Evolutionary conservation across 306 rosid genomes (phyloP), one percentile per base, ranked within the genome.

Genomic region (Carpinus viminea): DNA sequence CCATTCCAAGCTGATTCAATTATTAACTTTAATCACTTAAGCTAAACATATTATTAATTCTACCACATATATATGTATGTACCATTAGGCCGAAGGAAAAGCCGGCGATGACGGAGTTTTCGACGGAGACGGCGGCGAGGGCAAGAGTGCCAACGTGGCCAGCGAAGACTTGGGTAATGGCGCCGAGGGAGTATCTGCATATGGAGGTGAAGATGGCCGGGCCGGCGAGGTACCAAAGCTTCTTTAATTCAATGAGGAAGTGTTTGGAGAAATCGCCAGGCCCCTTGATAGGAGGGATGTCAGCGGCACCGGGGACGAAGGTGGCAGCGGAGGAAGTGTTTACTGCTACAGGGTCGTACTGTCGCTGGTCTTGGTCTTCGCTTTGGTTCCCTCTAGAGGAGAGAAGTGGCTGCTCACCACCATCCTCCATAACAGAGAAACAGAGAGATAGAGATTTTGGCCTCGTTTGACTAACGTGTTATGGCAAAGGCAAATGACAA

Each of bases 101-200:
- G 15, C 98, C 98, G 54, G 98, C 95, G 74, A 94, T 92, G 80
- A 94, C 97, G 0, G 97, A 92, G 83, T 94, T 94, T 55, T 94
- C 97, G 7, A 94, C 18, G 53, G 97, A 91, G 83, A 94, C 89
- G 34, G 98, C 97, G 34, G 98, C 97, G 59, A 92, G 97, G 34
- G 84, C 88, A 48, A 92, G 45, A 18, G 98, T 87, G 51, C 92
- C 76, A 45, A 94, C 90, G 15, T 94, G 97, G 50, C 97, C 97
- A 26, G 98, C 88, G 65, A 94, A 79, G 77, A 91, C 78, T 59
- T 94, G 98, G 4, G 97, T 92, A 79, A 92, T 34, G 79, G 96
- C 94, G 24, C 97, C 97, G 62, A 94, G 96, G 36, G 98, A 94
- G 87, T 94, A 94, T 47, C 88, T 97, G 81, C 88, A 89, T 62